Base-by-base conservation (phyloP, 495 filamentous ascomycete genomes). In the Schizothecium vesticola region DNA sequence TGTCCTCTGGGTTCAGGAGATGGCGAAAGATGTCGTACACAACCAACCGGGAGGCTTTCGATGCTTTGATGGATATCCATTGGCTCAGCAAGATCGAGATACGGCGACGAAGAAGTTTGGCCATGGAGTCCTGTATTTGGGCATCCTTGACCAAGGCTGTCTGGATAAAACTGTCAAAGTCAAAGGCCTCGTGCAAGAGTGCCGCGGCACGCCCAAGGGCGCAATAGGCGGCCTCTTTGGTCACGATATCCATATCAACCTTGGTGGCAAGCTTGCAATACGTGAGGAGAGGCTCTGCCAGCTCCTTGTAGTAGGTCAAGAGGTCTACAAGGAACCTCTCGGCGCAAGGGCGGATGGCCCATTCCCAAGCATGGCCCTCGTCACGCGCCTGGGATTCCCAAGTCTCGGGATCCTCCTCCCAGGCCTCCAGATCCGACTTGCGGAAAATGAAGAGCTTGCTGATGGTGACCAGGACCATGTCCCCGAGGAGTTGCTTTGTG, bases 301-400 rank as follows among this genome's bases (percentile, higher is more conserved):
- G 78, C 23, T 88, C 83, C 75, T 92, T 96, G 83, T 91, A 93
- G 76, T 97, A 89, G 51, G 90, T 91, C 25, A 97, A 85, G 1
- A 99, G 84, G 71, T 97, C 95, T 72, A 98, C 83, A 76, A 97
- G 96, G 19, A 99, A 83, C 77, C 93, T 96, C 78, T 98, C 94
- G 0, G 93, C 89, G 74, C 95, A 99, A 0, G 92, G 90, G 9
- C 93, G 88, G 56, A 98, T 87, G 26, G 93, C 87, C 80, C 93
- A 96, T 71, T 97, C 92, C 86, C 89, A 96, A 8, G 89, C 89
- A 67, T 92, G 89, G 22, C 91, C 87, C 62, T 89, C 85, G 56
- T 87, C 90, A 65, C 95, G 90, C 80, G 96, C 92, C 73, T 86
- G 86, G 67, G 87, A 86, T 73, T 96, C 93, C 95, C 94, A 99